These are phyloP conservation scores for Phytophthora cajani DNA, from an alignment of 352 stramenopile species.

Conservation along the genomic window DNA sequence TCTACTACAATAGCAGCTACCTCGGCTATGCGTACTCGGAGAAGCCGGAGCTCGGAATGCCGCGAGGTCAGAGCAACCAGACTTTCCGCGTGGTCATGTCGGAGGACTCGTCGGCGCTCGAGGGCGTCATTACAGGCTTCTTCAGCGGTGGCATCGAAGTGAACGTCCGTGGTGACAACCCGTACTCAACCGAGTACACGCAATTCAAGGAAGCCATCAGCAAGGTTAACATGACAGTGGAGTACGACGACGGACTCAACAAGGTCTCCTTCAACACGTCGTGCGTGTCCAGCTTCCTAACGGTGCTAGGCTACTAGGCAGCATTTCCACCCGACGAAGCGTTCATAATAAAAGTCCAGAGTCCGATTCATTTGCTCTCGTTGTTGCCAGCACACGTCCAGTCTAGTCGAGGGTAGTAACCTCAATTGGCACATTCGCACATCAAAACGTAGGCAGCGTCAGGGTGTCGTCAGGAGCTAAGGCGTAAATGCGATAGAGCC, in stretches of 20 bases:
- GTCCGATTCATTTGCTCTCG: background rate
- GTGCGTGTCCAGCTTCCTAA: slow-evolving; percentile 37
- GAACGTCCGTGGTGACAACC: slow-evolving; percentile 53
- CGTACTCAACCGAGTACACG: slow-evolving; percentile 42
- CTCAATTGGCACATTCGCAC: background rate
- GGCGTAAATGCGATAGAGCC: background rate
- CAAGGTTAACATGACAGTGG: slow-evolving; percentile 57
- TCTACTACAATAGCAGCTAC: slow-evolving; percentile 69
- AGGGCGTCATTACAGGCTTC: slow-evolving; percentile 50
- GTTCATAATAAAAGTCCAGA: background rate
- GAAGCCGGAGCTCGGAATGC: slow-evolving; percentile 49
- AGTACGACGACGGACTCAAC: slow-evolving; percentile 54
- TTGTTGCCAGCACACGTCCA: background rate
- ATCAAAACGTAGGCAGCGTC: background rate
- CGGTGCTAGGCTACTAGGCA: slow-evolving; percentile 33
- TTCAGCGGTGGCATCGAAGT: slow-evolving; percentile 45
- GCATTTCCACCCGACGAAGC: background rate
- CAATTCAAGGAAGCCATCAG: slow-evolving; percentile 45
- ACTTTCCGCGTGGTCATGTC: slow-evolving; percentile 54
- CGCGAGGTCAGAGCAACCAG: slow-evolving; percentile 49
- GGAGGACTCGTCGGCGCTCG: slow-evolving; percentile 38
- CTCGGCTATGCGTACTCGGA: slow-evolving; percentile 62
- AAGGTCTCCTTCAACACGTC: slow-evolving; percentile 45
- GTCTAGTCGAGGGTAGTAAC: background rate
- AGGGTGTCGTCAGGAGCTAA: background rate